phyloP scores from a whole-genome alignment of 2,329 filamentous ascomycete species.

The Scedosporium boydii region DNA sequence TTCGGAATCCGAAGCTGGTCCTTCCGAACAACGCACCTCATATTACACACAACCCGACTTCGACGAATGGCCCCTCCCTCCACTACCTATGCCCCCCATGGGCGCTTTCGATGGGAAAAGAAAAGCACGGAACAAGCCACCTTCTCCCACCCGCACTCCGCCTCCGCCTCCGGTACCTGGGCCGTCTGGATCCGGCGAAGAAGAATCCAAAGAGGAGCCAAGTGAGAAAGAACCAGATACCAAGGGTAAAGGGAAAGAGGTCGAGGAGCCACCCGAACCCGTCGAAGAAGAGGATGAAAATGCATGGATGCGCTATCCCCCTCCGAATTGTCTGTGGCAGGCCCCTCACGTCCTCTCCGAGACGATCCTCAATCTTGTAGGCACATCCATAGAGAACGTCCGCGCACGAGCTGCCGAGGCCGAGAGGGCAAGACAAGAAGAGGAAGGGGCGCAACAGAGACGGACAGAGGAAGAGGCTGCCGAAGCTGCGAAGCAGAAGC shows the following conservation, averaged over 20 bases:
- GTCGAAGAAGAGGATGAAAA: background rate
- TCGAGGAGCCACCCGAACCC: background rate
- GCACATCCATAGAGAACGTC: constrained; percentile 5
- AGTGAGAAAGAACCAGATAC: background rate
- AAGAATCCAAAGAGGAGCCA: background rate
- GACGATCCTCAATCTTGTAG: constrained; percentile 4
- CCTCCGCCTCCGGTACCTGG: background rate
- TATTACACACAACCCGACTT: background rate
- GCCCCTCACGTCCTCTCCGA: constrained; percentile 2
- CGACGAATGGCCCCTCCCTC: background rate
- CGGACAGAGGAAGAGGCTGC: constrained; percentile 14
- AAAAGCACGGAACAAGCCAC: background rate
- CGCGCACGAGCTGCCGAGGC: background rate
- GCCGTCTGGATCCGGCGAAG: background rate
- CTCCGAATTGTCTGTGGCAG: background rate
- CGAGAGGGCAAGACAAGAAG: background rate
- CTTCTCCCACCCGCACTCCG: background rate
- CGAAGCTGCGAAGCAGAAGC: constrained; percentile 12
- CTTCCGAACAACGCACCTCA: no score
- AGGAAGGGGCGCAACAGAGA: background rate
- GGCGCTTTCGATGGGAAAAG: background rate
- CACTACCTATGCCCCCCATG: background rate
- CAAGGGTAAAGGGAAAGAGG: background rate
- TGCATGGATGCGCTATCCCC: constrained; percentile 3
- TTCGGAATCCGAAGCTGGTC: no score